These are phyloP conservation scores for Neurospora cerealis DNA, from an alignment of 495 filamentous ascomycete genomes.

Conservation along the genomic window DNA sequence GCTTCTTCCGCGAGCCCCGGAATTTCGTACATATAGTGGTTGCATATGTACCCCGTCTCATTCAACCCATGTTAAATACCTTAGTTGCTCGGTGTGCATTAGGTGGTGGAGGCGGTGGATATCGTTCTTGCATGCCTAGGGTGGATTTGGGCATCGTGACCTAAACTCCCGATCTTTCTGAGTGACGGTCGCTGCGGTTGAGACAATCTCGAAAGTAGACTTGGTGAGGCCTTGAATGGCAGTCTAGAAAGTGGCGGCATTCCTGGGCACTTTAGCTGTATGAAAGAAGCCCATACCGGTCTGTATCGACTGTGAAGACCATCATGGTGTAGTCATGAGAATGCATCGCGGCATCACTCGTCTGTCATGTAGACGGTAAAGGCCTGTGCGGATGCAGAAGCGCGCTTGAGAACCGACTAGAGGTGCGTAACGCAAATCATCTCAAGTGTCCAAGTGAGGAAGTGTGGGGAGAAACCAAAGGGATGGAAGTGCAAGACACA, in stretches of 20 bases:
- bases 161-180: background rate
- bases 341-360: background rate
- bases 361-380: background rate
- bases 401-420: background rate
- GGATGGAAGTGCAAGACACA: background rate
- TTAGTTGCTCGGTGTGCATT: background rate
- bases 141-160: background rate
- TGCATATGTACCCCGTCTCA: background rate
- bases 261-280: background rate
- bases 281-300: background rate
- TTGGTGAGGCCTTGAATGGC: background rate
- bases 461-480: background rate
- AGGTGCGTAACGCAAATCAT: background rate
- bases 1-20: background rate
- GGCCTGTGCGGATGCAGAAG: background rate
- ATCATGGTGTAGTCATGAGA: background rate
- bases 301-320: background rate
- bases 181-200: background rate
- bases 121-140: background rate
- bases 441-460: background rate
- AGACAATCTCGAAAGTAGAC: background rate
- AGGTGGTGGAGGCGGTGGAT: background rate
- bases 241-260: background rate
- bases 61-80: background rate
- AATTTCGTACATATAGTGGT: background rate